Base-by-base conservation (phyloP, 148 eudicot genomes). In the Cornus suecica region DNA sequence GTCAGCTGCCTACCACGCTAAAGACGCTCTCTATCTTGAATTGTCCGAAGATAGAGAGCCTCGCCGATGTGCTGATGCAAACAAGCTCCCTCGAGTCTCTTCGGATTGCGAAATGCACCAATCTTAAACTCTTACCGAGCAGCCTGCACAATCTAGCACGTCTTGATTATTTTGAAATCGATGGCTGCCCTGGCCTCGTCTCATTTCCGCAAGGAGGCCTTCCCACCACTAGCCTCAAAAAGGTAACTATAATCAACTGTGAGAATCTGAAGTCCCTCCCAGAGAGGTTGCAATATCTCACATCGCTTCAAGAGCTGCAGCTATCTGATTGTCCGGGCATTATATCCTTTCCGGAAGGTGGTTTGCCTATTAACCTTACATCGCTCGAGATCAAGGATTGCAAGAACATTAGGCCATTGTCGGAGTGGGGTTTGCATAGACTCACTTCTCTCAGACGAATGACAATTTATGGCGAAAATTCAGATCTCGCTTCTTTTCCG, bases 341-440 rank as follows among this genome's bases (percentile, higher is more conserved):
- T 5, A 52, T 25, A 42, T 32, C 52, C 34, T 63, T 74, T 66
- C 67, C 76, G 41, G 68, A 74, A 18, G 76, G 60, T 2, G 76
- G 76, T 34, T 29, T 74, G 31, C 76, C 76, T 2, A 34, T 64
- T 41, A 74, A 41, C 65, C 68, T 74, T 34, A 66, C 26, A 10
- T 74, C 76, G 16, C 24, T 74, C 48, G 76, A 74, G 30, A 64
- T 74, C 31, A 74, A 74, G 32, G 54, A 74, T n/a, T 74, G 76
- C 37, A 42, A 64, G 68, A 74, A 74, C 13, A 34, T 74, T 18
- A 63, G 26, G 68, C 68, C 76, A 18, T 31, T 65, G 25, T 62
- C 69, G 1, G 76, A 74, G 24, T 74, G 76, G 76, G 76, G 68
- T n/a, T 42, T 74, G 48, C 76, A 74, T 66, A 74, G 76, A 45